Evolutionary conservation across 169 alveolate species (phyloP).

Genomic region (Toxoplasma gondii): DNA sequence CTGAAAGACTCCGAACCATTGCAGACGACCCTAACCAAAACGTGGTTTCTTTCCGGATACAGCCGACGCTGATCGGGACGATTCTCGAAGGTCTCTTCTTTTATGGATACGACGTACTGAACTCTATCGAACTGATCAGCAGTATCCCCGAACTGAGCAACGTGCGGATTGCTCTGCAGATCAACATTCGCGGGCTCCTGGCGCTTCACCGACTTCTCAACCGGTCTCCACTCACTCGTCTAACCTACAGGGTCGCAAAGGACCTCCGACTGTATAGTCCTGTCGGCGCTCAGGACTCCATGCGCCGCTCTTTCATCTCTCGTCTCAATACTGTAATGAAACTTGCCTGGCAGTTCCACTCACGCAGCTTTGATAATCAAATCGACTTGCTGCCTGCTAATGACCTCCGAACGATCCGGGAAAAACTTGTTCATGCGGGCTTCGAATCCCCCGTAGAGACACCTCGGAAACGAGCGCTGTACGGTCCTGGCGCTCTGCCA

Average conservation of each 20-base stretch:
- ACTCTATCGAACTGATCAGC: not conserved
- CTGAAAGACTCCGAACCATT: not conserved
- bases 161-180: not conserved
- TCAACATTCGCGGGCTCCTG: not conserved
- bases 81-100: constrained; percentile 7
- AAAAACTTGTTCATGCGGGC: not conserved
- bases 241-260: not conserved
- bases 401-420: not conserved
- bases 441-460: not conserved
- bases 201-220: not conserved
- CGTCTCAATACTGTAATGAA: constrained; percentile 4
- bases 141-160: constrained; percentile 34
- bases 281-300: not conserved
- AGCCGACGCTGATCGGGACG: not conserved
- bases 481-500: not conserved
- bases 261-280: not conserved
- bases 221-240: not conserved
- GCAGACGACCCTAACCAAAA: not conserved
- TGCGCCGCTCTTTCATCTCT: constrained; percentile 1
- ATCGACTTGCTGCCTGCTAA: not conserved
- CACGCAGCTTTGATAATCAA: not conserved
- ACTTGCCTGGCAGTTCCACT: not conserved
- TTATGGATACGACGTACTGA: not conserved
- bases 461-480: not conserved
- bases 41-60: not conserved